Conservation (phyloP, 352 stramenopile genomes). For the Pythium biforme region DNA sequence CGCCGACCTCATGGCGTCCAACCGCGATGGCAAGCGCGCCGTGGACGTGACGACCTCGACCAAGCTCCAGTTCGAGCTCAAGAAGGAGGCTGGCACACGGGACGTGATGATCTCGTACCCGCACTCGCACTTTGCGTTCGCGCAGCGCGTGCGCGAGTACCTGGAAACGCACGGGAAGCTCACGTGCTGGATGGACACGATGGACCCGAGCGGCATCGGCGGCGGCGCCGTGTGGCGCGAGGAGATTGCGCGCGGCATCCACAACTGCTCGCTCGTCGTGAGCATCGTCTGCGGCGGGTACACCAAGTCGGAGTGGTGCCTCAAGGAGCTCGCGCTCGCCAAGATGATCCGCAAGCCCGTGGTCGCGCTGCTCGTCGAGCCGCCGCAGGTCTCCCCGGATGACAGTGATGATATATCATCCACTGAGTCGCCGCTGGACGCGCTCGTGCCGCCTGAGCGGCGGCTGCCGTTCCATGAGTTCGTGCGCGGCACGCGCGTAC, state of each 20-base stretch:
- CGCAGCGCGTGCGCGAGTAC: conserved; percentile 56
- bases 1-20: conserved; percentile 68
- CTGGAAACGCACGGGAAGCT: conserved; percentile 56
- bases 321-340: conserved; percentile 78
- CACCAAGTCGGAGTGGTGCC: conserved; percentile 73
- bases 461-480: conserved; percentile 60
- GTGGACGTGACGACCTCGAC: conserved; percentile 83
- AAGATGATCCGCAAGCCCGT: conserved; percentile 70
- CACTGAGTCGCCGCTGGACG: conserved; percentile 19
- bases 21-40: conserved; percentile 55
- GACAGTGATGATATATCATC: not conserved
- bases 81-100: conserved; percentile 66
- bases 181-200: conserved; percentile 84
- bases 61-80: conserved; percentile 70
- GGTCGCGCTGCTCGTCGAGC: conserved; percentile 25
- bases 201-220: conserved; percentile 76
- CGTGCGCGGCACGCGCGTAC: conserved; percentile 34
- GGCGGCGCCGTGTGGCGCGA: conserved; percentile 77
- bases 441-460: conserved; percentile 44
- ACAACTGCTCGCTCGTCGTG: conserved; percentile 70
- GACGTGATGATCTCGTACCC: conserved; percentile 87
- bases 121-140: conserved; percentile 65
- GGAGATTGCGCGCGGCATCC: conserved; percentile 75
- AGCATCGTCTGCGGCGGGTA: conserved; percentile 74
- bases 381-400: not conserved